phyloP scores from a whole-genome alignment of 169 alveolate genomes.

The Babesia ovis region DNA sequence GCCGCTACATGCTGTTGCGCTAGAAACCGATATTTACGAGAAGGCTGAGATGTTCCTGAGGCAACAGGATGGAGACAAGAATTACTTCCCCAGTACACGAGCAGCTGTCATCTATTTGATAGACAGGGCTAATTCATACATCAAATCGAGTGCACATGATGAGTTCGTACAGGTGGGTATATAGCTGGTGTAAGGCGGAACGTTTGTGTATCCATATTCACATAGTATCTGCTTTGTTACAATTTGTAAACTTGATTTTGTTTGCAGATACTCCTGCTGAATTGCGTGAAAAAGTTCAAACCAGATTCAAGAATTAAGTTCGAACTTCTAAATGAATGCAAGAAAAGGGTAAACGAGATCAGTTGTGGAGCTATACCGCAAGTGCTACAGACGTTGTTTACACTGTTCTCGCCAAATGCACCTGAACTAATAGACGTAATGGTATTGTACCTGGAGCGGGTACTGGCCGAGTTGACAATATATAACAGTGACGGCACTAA shows the following conservation, averaged over 20 bases:
- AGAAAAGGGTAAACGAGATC: conserved; percentile 31
- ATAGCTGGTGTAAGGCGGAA: no score
- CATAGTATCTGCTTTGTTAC: no score
- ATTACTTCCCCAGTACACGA: conserved; percentile 40
- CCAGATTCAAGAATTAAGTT: conserved; percentile 47
- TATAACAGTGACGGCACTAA: conserved; percentile 28
- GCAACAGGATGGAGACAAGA: conserved; percentile 31
- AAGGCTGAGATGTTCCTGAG: conserved; percentile 52
- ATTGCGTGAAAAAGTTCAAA: conserved; percentile 30
- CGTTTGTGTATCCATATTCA: no score
- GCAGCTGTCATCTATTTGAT: conserved; percentile 42
- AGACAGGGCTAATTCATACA: conserved; percentile 26
- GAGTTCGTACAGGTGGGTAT: conserved; percentile 57
- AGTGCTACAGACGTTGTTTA: conserved; percentile 36
- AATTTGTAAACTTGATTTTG: no score
- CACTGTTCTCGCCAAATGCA: conserved; percentile 42
- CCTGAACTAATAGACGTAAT: conserved; percentile 49
- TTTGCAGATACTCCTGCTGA: conserved; percentile 24
- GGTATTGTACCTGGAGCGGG: conserved; percentile 38
- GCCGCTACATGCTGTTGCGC: conserved; percentile 14
- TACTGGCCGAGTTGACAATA: conserved; percentile 30
- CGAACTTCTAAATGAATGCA: conserved; percentile 55
- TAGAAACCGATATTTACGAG: conserved; percentile 54
- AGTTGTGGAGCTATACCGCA: conserved; percentile 53
- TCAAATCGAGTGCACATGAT: conserved; percentile 25